Evolutionary conservation across 225 moss, liverwort and hornwort species (phyloP).

Genomic region (Physcomitrium patens): DNA sequence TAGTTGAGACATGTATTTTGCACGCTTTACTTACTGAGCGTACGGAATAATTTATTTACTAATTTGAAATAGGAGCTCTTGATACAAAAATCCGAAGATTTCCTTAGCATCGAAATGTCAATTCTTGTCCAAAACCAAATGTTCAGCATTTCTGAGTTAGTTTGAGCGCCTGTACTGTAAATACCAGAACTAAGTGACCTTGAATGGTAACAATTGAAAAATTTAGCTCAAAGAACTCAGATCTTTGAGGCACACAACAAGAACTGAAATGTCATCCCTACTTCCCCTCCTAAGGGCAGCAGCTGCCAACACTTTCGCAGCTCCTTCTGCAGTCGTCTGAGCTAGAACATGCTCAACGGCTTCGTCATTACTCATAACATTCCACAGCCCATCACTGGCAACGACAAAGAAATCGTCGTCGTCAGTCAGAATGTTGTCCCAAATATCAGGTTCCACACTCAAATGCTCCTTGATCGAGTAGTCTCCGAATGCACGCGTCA

Average conservation of each 20-base stretch:
- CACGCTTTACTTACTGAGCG: background rate
- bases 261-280: conserved; percentile 58
- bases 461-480: conserved; percentile 57
- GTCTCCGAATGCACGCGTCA: conserved; percentile 66
- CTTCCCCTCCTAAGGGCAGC: conserved; percentile 50
- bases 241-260: conserved; percentile 56
- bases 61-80: background rate
- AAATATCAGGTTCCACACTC: conserved; percentile 58
- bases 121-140: background rate
- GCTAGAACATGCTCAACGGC: conserved; percentile 46
- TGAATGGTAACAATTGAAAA: background rate
- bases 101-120: conserved; percentile 9
- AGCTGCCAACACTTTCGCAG: conserved; percentile 57
- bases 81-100: background rate
- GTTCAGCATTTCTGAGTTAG: background rate
- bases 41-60: too few relatives aligned
- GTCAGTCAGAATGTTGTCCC: conserved; percentile 46
- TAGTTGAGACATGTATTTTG: background rate
- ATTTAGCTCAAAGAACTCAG: conserved; percentile 11
- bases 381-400: conserved; percentile 65
- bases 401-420: conserved; percentile 58
- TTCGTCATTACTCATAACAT: conserved; percentile 54
- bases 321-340: conserved; percentile 41
- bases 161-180: too few relatives aligned
- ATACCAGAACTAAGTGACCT: background rate